phyloP scores from a whole-genome alignment of 495 filamentous ascomycete genomes.

The Penicillium lagena region DNA sequence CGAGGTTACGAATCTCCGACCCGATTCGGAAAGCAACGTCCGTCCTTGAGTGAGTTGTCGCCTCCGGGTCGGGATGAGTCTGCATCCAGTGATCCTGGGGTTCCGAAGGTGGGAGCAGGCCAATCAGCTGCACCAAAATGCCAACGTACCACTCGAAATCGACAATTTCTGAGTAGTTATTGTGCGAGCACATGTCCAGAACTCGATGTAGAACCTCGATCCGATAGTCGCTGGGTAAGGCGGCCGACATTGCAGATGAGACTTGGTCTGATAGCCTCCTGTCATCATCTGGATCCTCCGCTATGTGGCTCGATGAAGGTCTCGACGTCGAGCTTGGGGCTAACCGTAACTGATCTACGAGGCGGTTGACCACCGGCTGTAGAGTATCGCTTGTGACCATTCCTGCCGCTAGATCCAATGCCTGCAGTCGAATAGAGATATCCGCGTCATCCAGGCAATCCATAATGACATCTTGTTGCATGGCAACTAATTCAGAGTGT shows the following conservation, averaged over 20 bases:
- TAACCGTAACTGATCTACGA: slow-evolving; percentile 73
- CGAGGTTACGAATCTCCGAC: slow-evolving; percentile 76
- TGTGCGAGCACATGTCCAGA: slow-evolving; percentile 83
- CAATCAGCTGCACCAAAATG: slow-evolving; percentile 72
- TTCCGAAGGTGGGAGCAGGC: slow-evolving; percentile 47
- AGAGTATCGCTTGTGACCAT: slow-evolving; percentile 88
- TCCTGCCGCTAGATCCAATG: slow-evolving; percentile 80
- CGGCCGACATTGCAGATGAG: slow-evolving; percentile 8
- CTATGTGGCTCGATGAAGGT: background rate
- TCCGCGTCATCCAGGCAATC: slow-evolving; percentile 93
- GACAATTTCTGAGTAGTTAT: slow-evolving; percentile 74
- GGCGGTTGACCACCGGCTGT: slow-evolving; percentile 71
- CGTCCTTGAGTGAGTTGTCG: slow-evolving; percentile 7
- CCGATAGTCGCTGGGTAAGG: slow-evolving; percentile 75
- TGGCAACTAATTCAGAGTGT: slow-evolving; percentile 77
- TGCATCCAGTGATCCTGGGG: slow-evolving; percentile 15
- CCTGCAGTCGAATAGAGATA: slow-evolving; percentile 91
- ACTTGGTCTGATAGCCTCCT: no score
- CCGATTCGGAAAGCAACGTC: slow-evolving; percentile 66
- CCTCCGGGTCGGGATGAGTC: slow-evolving; percentile 8
- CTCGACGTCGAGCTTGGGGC: slow-evolving; percentile 15
- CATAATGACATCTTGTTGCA: slow-evolving; percentile 92
- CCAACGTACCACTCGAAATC: slow-evolving; percentile 98
- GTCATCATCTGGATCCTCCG: background rate
- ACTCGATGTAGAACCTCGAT: slow-evolving; percentile 72